Percentiles rank a stretch among this genome's conserved stretches.
phyloP scores from a whole-genome alignment of 1,139 yeast species.

The Lodderomyces margitis region DNA sequence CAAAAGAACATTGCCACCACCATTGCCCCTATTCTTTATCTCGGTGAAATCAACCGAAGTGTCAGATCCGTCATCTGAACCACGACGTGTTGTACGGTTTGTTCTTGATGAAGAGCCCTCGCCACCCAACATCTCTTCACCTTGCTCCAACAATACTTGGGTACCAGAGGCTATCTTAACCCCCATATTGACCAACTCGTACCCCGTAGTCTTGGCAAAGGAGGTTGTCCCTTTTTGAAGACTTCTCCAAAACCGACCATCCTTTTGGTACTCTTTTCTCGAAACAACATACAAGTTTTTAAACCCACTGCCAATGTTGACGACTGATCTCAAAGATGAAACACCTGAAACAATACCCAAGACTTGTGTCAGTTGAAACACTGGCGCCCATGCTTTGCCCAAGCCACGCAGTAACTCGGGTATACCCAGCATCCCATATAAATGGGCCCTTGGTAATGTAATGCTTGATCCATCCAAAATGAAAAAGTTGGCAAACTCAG shows the following conservation, averaged over 20 bases:
- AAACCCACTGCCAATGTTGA: constrained; percentile 76
- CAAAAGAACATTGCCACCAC: constrained; percentile 8
- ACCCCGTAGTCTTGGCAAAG: constrained; percentile 80
- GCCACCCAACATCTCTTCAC: constrained; percentile 76
- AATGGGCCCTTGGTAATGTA: constrained; percentile 54
- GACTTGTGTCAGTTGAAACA: constrained; percentile 74
- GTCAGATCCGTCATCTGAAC: constrained; percentile 8
- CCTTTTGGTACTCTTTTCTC: constrained; percentile 67
- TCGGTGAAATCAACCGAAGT: constrained; percentile 6
- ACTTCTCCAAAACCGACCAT: constrained; percentile 68
- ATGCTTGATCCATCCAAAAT: constrained; percentile 83
- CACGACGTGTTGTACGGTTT: constrained; percentile 10
- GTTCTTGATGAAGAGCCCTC: constrained; percentile 50
- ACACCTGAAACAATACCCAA: constrained; percentile 80
- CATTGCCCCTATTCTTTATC: constrained; percentile 2
- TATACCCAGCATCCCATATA: constrained; percentile 79
- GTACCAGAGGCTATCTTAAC: constrained; percentile 89
- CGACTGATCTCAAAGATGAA: constrained; percentile 75
- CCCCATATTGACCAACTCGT: constrained; percentile 78
- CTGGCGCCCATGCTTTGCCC: constrained; percentile 80
- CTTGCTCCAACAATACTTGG: constrained; percentile 73
- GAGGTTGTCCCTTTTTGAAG: constrained; percentile 72
- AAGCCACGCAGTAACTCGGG: constrained; percentile 55
- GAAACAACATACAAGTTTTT: constrained; percentile 75
- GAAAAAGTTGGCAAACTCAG: constrained; percentile 85